A percentile compares a stretch with the other conserved stretches of the same genome.
Evolutionary conservation across 208 protist genomes (phyloP).

Genomic region (Crithidia brevicula): DNA sequence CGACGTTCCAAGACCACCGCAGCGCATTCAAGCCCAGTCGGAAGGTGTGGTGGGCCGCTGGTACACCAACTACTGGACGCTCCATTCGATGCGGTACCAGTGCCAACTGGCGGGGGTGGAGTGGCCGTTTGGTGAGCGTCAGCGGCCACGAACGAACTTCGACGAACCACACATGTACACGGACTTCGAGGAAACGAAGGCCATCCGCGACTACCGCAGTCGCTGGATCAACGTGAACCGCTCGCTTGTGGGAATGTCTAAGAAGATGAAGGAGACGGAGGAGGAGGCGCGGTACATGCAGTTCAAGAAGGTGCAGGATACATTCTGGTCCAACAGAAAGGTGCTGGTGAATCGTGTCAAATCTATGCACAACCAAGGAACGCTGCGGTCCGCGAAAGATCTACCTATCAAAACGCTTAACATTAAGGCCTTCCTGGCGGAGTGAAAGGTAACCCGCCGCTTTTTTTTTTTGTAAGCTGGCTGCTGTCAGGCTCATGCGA

Average conservation of each 20-base stretch:
- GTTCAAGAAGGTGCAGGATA: constrained; percentile 87
- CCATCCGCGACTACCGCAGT: constrained; percentile 85
- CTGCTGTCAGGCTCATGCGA: too few species aligned
- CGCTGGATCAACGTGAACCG: constrained; percentile 93
- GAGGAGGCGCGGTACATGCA: constrained; percentile 89
- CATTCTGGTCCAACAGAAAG: constrained; percentile 91
- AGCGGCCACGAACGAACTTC: constrained; percentile 84
- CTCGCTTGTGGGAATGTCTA: constrained; percentile 89
- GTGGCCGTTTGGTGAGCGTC: constrained; percentile 80
- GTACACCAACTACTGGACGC: constrained; percentile 94
- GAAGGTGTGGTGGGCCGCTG: constrained; percentile 90
- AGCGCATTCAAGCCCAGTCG: constrained; percentile 84
- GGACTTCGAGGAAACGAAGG: constrained; percentile 92
- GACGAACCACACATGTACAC: constrained; percentile 91
- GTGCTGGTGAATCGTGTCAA: constrained; percentile 92
- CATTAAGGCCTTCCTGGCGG: constrained; percentile 85
- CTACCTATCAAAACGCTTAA: constrained; percentile 87
- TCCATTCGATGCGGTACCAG: constrained; percentile 90
- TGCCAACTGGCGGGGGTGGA: constrained; percentile 78
- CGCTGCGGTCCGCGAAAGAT: constrained; percentile 70
- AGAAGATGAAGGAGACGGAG: constrained; percentile 85
- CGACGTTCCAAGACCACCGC: constrained; percentile 85
- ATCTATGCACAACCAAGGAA: constrained; percentile 90
- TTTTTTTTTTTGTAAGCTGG: not conserved
- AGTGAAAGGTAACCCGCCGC: constrained; percentile 25